Evolutionary conservation across 2,329 filamentous ascomycete species (phyloP).

Genomic region (Biscogniauxia mediterranea): DNA sequence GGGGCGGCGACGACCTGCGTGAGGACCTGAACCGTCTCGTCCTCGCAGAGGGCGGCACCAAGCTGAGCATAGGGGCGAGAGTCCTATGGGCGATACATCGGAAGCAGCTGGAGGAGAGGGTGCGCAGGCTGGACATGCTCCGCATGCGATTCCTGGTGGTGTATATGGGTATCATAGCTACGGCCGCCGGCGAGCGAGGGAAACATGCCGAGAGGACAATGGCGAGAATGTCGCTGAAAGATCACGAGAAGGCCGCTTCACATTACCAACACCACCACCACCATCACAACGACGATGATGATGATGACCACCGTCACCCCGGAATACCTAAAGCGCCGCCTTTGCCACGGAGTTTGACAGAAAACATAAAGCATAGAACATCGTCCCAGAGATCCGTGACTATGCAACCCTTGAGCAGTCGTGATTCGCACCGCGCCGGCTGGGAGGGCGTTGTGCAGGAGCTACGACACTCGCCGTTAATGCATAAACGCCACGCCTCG

Average conservation of each 20-base stretch:
- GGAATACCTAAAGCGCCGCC: slow-evolving; percentile 36
- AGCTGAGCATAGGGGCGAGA: slow-evolving; percentile 48
- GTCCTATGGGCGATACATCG: slow-evolving; percentile 59
- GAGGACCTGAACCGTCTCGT: slow-evolving; percentile 57
- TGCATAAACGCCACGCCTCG: slow-evolving; percentile 62
- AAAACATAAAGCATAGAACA: slow-evolving; percentile 45
- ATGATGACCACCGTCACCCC: slow-evolving; percentile 30
- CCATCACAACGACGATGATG: slow-evolving; percentile 20
- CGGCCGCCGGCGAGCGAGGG: slow-evolving; percentile 33
- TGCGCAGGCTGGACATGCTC: slow-evolving; percentile 58
- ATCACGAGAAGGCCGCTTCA: slow-evolving; percentile 31
- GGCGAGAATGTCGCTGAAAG: slow-evolving; percentile 16
- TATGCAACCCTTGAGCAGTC: slow-evolving; percentile 53
- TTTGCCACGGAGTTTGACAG: slow-evolving; percentile 31
- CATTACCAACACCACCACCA: slow-evolving; percentile 18
- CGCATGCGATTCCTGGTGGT: slow-evolving; percentile 64
- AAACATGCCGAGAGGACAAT: slow-evolving; percentile 32
- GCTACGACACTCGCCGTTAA: slow-evolving; percentile 57
- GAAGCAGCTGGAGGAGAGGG: slow-evolving; percentile 53
- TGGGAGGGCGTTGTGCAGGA: slow-evolving; percentile 65
- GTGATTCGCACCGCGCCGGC: slow-evolving; percentile 51
- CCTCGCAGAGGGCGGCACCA: slow-evolving; percentile 43
- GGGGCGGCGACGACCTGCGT: slow-evolving; percentile 57
- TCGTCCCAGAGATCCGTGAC: slow-evolving; percentile 53
- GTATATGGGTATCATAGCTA: slow-evolving; percentile 59